These are phyloP conservation scores for Aspergillus sp. DNA, from an alignment of 2,329 filamentous ascomycete species.

Conservation along the genomic window DNA sequence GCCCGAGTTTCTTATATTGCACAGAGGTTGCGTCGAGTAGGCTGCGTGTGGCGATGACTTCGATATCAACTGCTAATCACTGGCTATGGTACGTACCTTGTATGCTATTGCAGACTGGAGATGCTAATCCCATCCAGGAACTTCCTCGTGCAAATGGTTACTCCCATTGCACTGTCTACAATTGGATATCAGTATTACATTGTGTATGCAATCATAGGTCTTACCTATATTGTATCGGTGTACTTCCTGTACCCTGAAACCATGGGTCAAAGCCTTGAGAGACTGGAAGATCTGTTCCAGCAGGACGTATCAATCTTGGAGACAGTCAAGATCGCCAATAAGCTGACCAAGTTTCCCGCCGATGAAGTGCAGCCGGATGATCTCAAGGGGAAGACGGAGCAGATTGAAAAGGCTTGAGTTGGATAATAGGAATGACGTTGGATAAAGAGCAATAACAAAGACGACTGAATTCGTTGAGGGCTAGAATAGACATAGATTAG, in stretches of 20 bases:
- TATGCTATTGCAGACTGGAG: neutral
- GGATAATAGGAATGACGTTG: too few relatives aligned
- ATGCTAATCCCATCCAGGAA: neutral
- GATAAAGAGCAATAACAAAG: too few relatives aligned
- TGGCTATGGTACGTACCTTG: conserved; percentile 8
- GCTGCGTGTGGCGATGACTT: neutral
- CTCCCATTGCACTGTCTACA: neutral
- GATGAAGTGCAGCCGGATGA: neutral
- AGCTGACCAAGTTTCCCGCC: neutral
- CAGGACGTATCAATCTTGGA: neutral
- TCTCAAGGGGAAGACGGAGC: neutral
- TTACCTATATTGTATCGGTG: conserved; percentile 8
- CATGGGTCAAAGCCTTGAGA: neutral
- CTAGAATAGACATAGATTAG: too few relatives aligned
- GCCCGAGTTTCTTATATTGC: conserved; percentile 7
- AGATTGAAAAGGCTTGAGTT: too few relatives aligned
- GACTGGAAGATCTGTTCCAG: neutral
- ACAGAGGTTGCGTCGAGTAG: conserved; percentile 8
- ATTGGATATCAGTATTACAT: conserved; percentile 11
- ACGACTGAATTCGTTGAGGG: too few relatives aligned
- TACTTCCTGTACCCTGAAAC: conserved; percentile 18
- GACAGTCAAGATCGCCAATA: neutral
- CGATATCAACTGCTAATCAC: conserved; percentile 4
- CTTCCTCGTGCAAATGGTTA: conserved; percentile 10
- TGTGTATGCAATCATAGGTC: conserved; percentile 13